A percentile compares a stretch with the other conserved stretches of the same genome.
phyloP scores from a whole-genome alignment of 2,329 filamentous ascomycete genomes.

The Colletotrichum spinosum region DNA sequence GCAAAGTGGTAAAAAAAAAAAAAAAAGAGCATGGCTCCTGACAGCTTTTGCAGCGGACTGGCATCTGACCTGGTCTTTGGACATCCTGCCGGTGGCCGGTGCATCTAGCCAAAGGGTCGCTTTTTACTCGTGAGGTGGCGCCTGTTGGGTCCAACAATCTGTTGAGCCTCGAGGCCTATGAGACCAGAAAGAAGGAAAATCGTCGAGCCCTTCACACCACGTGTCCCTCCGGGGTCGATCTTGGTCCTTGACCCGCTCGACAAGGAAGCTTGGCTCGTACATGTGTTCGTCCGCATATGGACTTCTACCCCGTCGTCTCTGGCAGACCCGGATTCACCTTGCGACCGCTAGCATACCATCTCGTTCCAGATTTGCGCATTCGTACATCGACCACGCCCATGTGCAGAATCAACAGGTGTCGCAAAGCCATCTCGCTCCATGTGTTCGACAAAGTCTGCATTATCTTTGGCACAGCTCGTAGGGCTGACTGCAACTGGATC shows the following conservation, averaged over 20 bases:
- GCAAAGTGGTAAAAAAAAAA: not conserved
- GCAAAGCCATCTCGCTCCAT: not conserved
- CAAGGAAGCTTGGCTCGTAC: conserved; percentile 12
- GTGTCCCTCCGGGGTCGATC: conserved; percentile 30
- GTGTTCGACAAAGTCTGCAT: not conserved
- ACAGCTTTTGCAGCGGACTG: not conserved
- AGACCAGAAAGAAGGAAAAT: conserved; percentile 2
- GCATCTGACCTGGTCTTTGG: not conserved
- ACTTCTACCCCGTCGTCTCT: not conserved
- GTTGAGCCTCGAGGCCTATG: not conserved
- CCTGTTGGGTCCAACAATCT: not conserved
- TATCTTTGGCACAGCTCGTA: conserved; percentile 3
- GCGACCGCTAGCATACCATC: no score
- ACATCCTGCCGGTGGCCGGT: no score
- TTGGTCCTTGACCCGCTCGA: conserved; percentile 15
- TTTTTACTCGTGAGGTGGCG: no score
- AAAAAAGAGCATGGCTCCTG: not conserved
- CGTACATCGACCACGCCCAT: not conserved
- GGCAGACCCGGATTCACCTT: not conserved
- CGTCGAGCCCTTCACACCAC: conserved; percentile 22
- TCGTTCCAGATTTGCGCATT: no score
- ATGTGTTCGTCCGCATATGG: conserved; percentile 4
- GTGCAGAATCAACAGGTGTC: not conserved
- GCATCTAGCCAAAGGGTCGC: no score
- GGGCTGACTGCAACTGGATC: conserved; percentile 33